These are phyloP conservation scores for Phytophthora pisi DNA, from an alignment of 352 stramenopile species.

Conservation along the genomic window DNA sequence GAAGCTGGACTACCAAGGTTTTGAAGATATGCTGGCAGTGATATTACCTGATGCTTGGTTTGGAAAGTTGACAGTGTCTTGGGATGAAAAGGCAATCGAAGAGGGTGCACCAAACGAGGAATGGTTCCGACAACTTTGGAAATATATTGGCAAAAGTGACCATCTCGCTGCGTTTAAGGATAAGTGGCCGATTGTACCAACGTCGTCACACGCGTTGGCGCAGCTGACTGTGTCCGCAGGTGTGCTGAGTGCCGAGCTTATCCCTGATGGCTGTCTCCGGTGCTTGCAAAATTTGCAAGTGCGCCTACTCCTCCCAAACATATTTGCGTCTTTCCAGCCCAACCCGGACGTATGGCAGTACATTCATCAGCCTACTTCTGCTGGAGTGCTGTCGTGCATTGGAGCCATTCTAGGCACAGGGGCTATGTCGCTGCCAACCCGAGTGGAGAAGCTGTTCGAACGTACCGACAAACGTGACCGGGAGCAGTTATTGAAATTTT, in stretches of 20 bases:
- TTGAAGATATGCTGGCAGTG: constrained; percentile 58
- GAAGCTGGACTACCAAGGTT: constrained; percentile 50
- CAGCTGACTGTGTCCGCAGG: constrained; percentile 47
- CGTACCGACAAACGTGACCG: constrained; percentile 32
- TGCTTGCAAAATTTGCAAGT: constrained; percentile 59
- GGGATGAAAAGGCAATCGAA: constrained; percentile 14
- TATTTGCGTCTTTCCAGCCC: constrained; percentile 61
- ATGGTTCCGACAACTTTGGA: constrained; percentile 72
- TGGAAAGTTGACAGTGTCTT: constrained; percentile 35
- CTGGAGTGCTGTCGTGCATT: constrained; percentile 57
- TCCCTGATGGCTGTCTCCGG: constrained; percentile 45
- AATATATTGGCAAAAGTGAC: constrained; percentile 57
- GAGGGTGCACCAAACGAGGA: constrained; percentile 34
- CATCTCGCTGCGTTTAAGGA: constrained; percentile 53
- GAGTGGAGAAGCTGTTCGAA: constrained; percentile 24
- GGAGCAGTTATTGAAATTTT: constrained; percentile 50
- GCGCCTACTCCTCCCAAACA: constrained; percentile 55
- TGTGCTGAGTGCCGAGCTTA: constrained; percentile 61
- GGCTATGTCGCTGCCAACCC: constrained; percentile 4
- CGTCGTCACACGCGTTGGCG: constrained; percentile 45
- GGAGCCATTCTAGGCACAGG: constrained; percentile 20
- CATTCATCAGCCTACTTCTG: constrained; percentile 71
- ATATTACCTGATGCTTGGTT: constrained; percentile 61
- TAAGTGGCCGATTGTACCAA: constrained; percentile 76
- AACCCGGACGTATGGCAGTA: constrained; percentile 71